Evolutionary conservation across 148 eudicot genomes (phyloP), one percentile per base, ranked within the genome.

Genomic region (Cornus kousa): DNA sequence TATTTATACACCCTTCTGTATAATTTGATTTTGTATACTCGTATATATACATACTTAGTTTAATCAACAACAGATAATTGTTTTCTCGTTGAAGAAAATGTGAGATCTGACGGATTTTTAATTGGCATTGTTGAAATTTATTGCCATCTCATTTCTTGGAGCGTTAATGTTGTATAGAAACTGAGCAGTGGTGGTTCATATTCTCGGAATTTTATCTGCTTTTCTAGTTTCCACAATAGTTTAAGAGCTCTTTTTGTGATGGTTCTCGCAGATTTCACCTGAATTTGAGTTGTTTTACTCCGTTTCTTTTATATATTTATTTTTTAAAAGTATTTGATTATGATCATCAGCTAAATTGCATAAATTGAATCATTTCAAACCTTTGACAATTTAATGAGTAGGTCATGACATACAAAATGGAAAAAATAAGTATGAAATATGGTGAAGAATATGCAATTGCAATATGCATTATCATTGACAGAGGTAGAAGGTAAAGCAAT

Each of bases 41-140:
- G 23, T 31, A 23, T 50, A 35, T 76, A 20, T 50, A n/a, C 66
- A 0, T 23, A 50, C n/a, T 46, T 1, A 43, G 7, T 43, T 6
- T 43, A 43, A 68, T 4, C 22, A 6, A 57, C 32, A 17, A 9
- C 40, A n/a, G 11, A 35, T 1, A 62, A n/a, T 17, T 48, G 71
- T 40, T 50, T 20, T 76, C 48, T 68, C 10, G 22, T 72, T 10
- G 48, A 24, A 2, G 11, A 32, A 19, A 40, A 48, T 0, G 66
- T 19, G 79, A 68, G 79, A 77, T 77, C 79, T 77, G 79, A 50
- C 31, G 73, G 46, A 50, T 31, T 67, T 40, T 3, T 68, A 17
- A 32, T 72, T 77, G 79, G 79, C 79, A 77, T 77, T 77, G 66
- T 50, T 31, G 79, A 76, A 17, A 65, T 37, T 23, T 69, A 24